These are phyloP conservation scores for Phytophthora pistaciae DNA, from an alignment of 352 stramenopile species.

Conservation along the genomic window DNA sequence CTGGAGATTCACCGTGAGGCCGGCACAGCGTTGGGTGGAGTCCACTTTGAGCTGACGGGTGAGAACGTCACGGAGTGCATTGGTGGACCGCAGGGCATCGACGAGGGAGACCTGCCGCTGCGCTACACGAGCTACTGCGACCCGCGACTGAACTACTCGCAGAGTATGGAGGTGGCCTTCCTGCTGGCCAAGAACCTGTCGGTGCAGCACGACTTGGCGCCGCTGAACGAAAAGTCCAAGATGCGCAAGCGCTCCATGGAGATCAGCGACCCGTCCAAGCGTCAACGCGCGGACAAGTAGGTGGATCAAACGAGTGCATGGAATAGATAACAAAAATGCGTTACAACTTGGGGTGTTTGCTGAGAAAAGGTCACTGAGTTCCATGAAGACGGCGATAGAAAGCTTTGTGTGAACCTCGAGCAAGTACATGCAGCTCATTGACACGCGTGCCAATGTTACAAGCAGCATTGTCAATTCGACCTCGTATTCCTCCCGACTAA, in stretches of 20 bases:
- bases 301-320: not conserved
- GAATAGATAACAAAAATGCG: conserved; percentile 25
- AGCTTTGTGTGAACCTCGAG: no score
- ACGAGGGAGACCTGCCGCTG: conserved; percentile 92
- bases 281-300: conserved; percentile 42
- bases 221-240: conserved; percentile 68
- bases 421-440: no score
- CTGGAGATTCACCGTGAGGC: conserved; percentile 98
- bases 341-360: conserved; percentile 8
- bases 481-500: no score
- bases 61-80: conserved; percentile 99
- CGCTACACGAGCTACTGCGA: conserved; percentile 98
- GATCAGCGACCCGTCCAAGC: conserved; percentile 52
- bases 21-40: conserved; percentile 93
- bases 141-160: conserved; percentile 98
- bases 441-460: no score
- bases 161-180: conserved; percentile 99
- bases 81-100: conserved; percentile 95
- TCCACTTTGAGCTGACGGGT: conserved; percentile 98
- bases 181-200: conserved; percentile 94
- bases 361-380: no score
- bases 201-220: conserved; percentile 69
- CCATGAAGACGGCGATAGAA: no score
- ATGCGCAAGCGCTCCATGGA: conserved; percentile 71
- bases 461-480: no score